Evolutionary conservation across 768 basidiomycete genomes (phyloP), one percentile per base, ranked within the genome.

Genomic region (Lactarius tabidus): DNA sequence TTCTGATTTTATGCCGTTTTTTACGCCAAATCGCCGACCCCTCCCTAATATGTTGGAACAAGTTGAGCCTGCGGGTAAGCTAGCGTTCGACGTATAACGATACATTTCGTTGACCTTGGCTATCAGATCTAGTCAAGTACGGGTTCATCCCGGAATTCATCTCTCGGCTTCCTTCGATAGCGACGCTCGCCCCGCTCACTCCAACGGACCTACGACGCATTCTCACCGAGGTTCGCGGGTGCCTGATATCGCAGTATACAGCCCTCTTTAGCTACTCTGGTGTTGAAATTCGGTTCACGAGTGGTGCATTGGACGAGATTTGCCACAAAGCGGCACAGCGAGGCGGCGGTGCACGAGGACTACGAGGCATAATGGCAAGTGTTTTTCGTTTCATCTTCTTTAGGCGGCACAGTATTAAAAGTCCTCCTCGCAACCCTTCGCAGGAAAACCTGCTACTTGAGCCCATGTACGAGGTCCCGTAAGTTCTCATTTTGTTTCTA

Each of bases 101-200:
- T 14, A 20, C 31, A 17, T 15, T 41, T 57, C 20, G 12, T 41
- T 57, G 38, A 61, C 35, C 18, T 28, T 43, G 60, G 54, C 23
- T 54, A 31, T 38, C 18, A 85, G 94, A 98, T 78, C 82, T 98
- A 12, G 83, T 90, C 4, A 85, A 88, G 81, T 97, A 89, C 67
- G 95, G 95, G 84, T 91, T 97, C 68, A 98, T 98, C 64, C 95
- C 95, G 28, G 95, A 98, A 77, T 98, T 98, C 70, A 84, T 96
- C 58, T 93, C 91, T 20, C 90, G 96, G 33, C 77, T 97, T n/a
- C 95, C 95, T 6, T 89, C 93, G n/a, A 82, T 95, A 39, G 91
- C 95, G 5, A 86, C 93, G 1, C 82, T 98, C 7, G 75, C 88
- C 7, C 89, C 91, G 7, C 81, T 98, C 2, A 89, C 90, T 6